Base-by-base conservation (phyloP, 2,329 filamentous ascomycete genomes). In the Claviceps sp. region DNA sequence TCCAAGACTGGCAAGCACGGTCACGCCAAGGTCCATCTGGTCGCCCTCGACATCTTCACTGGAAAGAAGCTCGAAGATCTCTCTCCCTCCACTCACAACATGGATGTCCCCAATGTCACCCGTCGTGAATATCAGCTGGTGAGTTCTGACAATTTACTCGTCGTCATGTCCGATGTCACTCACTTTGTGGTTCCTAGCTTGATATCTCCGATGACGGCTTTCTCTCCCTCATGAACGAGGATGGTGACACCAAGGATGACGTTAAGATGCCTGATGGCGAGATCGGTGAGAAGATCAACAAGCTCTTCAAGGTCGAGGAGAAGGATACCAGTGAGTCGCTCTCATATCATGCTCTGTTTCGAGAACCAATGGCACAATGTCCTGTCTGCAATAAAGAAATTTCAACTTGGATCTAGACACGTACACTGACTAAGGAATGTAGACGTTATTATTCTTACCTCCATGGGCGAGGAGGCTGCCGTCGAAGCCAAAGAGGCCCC, bases 1-100 rank as follows among this genome's bases (percentile, higher is more conserved):
- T 98, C 93, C 74, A 98, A 98, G 90, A 98, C 93, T 63, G 93
- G 93, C 77, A 98, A 98, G 88, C 93, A 98, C 86, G 93, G 93
- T 74, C 94, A 98, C 87, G 93, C 93, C 77, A 98, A 98, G 85
- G 93, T 98, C 72, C 91, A 98, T 78, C 78, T 98, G 66, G 86
- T 96, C 68, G 93, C 89, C 70, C 83, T 94, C 72, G 93, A 98
- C 73, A 97, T 98, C 79, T 98, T 98, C 85, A 98, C 90, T 61
- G 81, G 81, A 82, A 98, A 96, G 88, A 98, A 98, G 85, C 82
- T 95, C 62, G 93, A 98, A 80, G 94, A 98, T 78, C 84, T 98
- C 58, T 96, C 85, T 74, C 93, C 93, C 64, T 98, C 93, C 70
- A 98, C 93, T 79, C 82, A 86, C 79, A 86, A 94, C 82, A 94